Percentiles rank a stretch among this genome's conserved stretches.
phyloP scores from a whole-genome alignment of 2,329 filamentous ascomycete species.

The Fusarium fracticaudum region DNA sequence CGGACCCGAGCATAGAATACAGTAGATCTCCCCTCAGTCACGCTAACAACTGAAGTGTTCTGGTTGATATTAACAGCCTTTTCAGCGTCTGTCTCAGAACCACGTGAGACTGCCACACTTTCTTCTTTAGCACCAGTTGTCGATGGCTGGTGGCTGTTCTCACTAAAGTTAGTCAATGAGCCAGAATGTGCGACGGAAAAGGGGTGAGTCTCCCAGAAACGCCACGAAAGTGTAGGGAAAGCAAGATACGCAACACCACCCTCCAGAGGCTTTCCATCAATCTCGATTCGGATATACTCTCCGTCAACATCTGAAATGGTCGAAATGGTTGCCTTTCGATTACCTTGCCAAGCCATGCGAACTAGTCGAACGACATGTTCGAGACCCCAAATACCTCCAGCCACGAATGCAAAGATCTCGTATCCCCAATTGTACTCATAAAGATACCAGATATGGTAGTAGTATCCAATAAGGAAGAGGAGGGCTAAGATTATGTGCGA shows the following conservation, averaged over 20 bases:
- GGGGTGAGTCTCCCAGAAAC: slow-evolving; percentile 51
- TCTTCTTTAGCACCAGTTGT: neutral
- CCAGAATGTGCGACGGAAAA: slow-evolving; percentile 43
- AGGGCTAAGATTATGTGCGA: slow-evolving; percentile 46
- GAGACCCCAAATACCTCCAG: slow-evolving; percentile 39
- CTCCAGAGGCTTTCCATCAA: slow-evolving; percentile 35
- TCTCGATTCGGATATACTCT: slow-evolving; percentile 47
- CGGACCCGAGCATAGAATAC: slow-evolving; percentile 34
- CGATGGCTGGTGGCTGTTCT: neutral
- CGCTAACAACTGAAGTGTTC: neutral
- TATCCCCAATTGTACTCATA: slow-evolving; percentile 50
- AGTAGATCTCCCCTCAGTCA: neutral
- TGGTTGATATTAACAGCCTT: neutral
- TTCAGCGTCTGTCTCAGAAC: neutral
- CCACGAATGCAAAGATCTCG: slow-evolving; percentile 50
- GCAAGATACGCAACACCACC: slow-evolving; percentile 49
- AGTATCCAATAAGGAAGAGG: slow-evolving; percentile 48
- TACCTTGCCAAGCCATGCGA: slow-evolving; percentile 38
- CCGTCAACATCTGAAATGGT: slow-evolving; percentile 39
- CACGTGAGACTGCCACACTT: slow-evolving; percentile 12
- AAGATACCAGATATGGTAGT: slow-evolving; percentile 50
- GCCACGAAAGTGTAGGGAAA: slow-evolving; percentile 49
- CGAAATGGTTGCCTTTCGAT: slow-evolving; percentile 37
- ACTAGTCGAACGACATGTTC: slow-evolving; percentile 44
- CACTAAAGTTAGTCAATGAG: neutral